These are phyloP conservation scores for Lactifluus echinatus DNA, from an alignment of 768 basidiomycete genomes.

Conservation along the genomic window DNA sequence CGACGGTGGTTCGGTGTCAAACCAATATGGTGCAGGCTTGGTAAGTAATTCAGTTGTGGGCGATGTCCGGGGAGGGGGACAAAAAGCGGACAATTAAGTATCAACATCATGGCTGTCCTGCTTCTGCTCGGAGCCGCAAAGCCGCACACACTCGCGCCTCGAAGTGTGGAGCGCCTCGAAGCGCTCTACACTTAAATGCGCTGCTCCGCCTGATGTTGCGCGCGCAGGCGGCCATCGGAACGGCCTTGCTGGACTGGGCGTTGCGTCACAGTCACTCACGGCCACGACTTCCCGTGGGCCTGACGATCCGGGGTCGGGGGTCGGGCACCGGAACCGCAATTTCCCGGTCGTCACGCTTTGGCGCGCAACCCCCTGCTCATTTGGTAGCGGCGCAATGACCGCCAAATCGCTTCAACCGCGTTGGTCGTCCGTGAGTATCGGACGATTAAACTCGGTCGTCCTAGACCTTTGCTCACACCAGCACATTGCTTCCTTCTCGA, in stretches of 20 bases:
- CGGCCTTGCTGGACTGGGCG: neutral
- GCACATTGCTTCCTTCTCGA: no score
- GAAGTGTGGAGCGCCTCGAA: slow-evolving; percentile 18
- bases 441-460: no score
- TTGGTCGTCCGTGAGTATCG: no score
- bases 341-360: slow-evolving; percentile 17
- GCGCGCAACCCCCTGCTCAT: no score
- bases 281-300: neutral
- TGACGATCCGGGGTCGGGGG: slow-evolving; percentile 6
- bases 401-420: no score
- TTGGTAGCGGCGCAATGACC: no score
- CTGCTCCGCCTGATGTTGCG: neutral
- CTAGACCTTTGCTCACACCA: no score
- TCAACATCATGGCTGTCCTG: no score
- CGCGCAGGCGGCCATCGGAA: slow-evolving; percentile 14
- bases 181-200: slow-evolving; percentile 17
- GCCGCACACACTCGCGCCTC: neutral
- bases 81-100: no score
- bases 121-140: no score
- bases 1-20: neutral
- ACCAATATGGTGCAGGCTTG: neutral
- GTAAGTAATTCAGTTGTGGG: neutral
- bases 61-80: no score
- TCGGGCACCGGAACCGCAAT: slow-evolving; percentile 18
- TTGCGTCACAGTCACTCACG: no score